phyloP scores from a whole-genome alignment of 306 rosid genomes.

The Rosa chinensis region DNA sequence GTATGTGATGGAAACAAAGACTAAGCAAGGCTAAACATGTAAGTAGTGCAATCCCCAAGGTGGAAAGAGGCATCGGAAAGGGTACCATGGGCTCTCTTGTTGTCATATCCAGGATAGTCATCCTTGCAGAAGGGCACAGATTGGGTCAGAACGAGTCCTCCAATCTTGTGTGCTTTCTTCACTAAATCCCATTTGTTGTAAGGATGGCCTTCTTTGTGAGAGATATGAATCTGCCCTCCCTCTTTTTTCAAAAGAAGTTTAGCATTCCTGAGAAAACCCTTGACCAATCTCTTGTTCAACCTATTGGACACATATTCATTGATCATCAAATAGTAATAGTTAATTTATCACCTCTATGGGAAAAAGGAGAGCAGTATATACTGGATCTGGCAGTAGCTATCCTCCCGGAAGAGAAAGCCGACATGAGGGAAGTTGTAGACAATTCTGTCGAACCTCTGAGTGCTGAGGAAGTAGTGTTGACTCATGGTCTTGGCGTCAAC shows the following conservation, averaged over 20 bases:
- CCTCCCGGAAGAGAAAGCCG: slow-evolving; percentile 70
- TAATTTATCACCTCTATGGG: background rate
- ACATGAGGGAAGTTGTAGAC: slow-evolving; percentile 87
- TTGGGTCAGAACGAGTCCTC: slow-evolving; percentile 47
- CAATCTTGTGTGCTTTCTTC: slow-evolving; percentile 59
- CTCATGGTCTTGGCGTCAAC: slow-evolving; percentile 71
- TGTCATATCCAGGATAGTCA: slow-evolving; percentile 68
- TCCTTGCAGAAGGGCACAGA: slow-evolving; percentile 45
- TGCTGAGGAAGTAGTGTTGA: slow-evolving; percentile 68
- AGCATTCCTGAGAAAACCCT: slow-evolving; percentile 63
- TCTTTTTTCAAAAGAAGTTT: slow-evolving; percentile 50
- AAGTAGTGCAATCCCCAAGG: slow-evolving; percentile 59
- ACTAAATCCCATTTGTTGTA: slow-evolving; percentile 69
- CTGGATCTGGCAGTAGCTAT: slow-evolving; percentile 74
- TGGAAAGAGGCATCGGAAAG: slow-evolving; percentile 44
- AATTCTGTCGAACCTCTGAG: slow-evolving; percentile 77
- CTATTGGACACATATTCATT: slow-evolving; percentile 26
- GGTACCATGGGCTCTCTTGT: slow-evolving; percentile 78
- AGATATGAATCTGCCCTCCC: slow-evolving; percentile 68
- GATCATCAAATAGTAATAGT: background rate
- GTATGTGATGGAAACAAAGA: background rate
- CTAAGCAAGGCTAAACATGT: slow-evolving; percentile 51
- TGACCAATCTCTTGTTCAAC: slow-evolving; percentile 71
- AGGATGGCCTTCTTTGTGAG: slow-evolving; percentile 77
- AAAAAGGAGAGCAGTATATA: background rate